Base-by-base conservation (phyloP, 1,284 basidiomycete genomes). In the Fomitopsis palustris region DNA sequence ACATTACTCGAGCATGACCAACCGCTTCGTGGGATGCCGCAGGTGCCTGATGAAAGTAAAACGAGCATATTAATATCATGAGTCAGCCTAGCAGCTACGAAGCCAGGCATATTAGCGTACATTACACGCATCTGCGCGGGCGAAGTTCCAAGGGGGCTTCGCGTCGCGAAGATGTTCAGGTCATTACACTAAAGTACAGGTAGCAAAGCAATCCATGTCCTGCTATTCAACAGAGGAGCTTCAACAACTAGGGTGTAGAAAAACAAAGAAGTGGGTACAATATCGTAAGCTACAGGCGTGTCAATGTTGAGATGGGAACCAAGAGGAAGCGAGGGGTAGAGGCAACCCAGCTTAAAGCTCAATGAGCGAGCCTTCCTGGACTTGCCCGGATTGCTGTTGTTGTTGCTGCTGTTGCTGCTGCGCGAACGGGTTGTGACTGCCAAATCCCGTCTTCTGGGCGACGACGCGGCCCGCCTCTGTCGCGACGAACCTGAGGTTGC, bases 381-480 rank as follows among this genome's bases (percentile, higher is more conserved):
- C 19, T 17, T 5, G 43, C 21, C 37, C 25, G 38, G 42, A 23
- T 31, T 56, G 43, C 39, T 53, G 49, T 16, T 38, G 53, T 25
- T 53, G 47, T 21, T 41, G 38, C 17, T 52, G 29, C 55, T 37
- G 47, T 23, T 58, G 53, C 43, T 47, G 39, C 55, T 60, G 62
- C 54, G 58, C 25, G 60, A 67, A 65, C 43, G 64, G 63, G 47
- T 67, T 67, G 37, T 61, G 54, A 45, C 72, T 78, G 35, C 63
- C 61, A 37, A 71, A 71, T 6, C 83, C 82, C 3, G 88, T 87
- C 70, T 83, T 81, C 69, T 90, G 85, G 6, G 77, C 67, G 9
- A 81, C 74, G 25, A 84, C 25, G 29, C 82, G 75, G 25, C 88
- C 90, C 21, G 85, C 78, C 60, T 81, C 76, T 42, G 87, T 81